Conservation (phyloP, 257 asterid genomes). For the Nicotiana otophora region DNA sequence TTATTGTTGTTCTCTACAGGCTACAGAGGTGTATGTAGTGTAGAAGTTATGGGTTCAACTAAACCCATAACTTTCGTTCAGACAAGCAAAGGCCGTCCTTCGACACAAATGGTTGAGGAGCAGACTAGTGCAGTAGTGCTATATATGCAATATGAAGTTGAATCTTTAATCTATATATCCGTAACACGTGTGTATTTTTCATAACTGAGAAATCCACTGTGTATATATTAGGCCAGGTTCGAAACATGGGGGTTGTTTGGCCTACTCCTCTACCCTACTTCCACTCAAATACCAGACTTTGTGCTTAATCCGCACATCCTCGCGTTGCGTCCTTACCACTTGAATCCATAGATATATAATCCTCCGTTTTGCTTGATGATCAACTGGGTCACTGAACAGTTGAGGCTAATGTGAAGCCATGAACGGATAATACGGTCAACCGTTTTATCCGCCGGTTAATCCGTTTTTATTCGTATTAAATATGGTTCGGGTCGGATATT, state of each 20-base stretch:
- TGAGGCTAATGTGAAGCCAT: no score
- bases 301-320: background rate
- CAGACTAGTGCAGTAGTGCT: background rate
- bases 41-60: no score
- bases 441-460: no score
- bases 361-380: no score
- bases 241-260: background rate
- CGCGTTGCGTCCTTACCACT: background rate
- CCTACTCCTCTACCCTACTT: background rate
- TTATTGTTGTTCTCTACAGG: no score
- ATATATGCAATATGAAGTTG: background rate
- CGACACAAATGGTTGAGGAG: background rate
- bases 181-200: background rate
- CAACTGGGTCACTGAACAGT: no score
- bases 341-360: background rate
- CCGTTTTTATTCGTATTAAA: no score
- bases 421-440: no score
- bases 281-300: background rate
- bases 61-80: no score
- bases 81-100: no score
- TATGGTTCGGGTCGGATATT: no score
- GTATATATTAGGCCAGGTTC: background rate
- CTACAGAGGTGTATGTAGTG: no score
- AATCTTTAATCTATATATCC: background rate
- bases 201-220: background rate